Base-by-base conservation (phyloP, 192 early-diverging fungal species). In the Geranomyces variabilis region DNA sequence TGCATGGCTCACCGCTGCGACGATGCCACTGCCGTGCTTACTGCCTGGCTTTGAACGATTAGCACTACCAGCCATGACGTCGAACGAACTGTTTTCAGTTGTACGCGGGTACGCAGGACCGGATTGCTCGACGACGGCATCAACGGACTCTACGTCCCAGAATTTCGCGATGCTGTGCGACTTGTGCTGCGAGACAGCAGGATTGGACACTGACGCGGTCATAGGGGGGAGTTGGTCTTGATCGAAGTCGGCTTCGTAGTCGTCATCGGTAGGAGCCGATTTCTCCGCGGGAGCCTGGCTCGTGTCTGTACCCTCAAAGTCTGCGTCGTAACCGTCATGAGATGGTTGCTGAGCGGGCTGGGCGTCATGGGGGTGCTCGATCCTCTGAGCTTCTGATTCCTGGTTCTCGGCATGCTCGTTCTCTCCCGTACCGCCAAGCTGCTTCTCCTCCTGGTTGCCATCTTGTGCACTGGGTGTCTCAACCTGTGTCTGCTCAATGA, bases 401-500 rank as follows among this genome's bases (percentile, higher is more conserved):
- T 17, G 58, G 2, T 60, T 19, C 29, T 30, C 58, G 28, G 7
- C 58, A 9, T n/a, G 26, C 26, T 24, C 51, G 26, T 55, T 28
- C 8, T 4, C 4, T 15, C 26, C 6, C 15, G 51, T 55, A 4
- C 14, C 51, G 24, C 31, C 29, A 7, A 17, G 28, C 17, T 34
- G 58, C 29, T 60, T 28, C 29, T 26, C 58, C 9, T 17, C 31
- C 58, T 19, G 28, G 58, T 26, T 26, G 7, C 31, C 31, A 29
- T 61, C 70, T 30, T 33, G 41, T 10, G 59, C 30, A 14, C 28
- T 29, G 0, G 43, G 45, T 41, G 36, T 41, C 22, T 71, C 60
- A 0, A 74, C 64, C 22, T 56, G 44, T 13, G 51, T 74, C 71
- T 74, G 63, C 49, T 67, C 63, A 9, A 74, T 17, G 17, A 67